Evolutionary conservation across 345 rosid species (phyloP), one percentile per base, ranked within the genome.

Genomic region (Populus alba): DNA sequence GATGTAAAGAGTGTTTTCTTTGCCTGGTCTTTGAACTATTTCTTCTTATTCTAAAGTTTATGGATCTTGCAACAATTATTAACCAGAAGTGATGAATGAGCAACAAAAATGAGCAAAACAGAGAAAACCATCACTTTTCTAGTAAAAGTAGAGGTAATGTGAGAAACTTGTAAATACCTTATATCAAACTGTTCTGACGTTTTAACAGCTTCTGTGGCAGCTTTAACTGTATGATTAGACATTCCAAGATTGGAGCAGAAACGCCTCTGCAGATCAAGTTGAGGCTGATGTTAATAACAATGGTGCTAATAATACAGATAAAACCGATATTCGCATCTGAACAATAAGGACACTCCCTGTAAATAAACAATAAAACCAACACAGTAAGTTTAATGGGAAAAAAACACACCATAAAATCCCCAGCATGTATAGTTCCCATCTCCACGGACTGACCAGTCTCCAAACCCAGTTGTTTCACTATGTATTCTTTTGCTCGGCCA

Each of bases 401-500:
- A n/a, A 13, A 15, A 49, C 89, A 75, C 72, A 96, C 99, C 99
- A 96, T 96, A 82, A 96, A 96, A 86, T 96, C 99, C 75, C 97
- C 98, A 74, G 98, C 98, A 77, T 96, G 99, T 65, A 96, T 94
- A 62, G 99, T 88, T 82, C 98, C 99, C 87, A 96, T 85, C 83
- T 96, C 99, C 78, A 96, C 95, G 1, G 98, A 92, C 85, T 92
- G 95, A 45, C 98, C 98, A 38, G 91, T 83, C 88, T 94, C 99
- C 85, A 94, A 81, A 62, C 97, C 97, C 86, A 96, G 79, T 69
- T 95, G 97, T 89, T 96, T 96, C 84, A 96, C 97, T 25, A 96
- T 94, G 88, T 94, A 94, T 84, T 96, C 99, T 89, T 96, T 96
- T 77, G 98, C 99, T 80, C 98, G 90, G 72, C 98, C 98, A 87